Percentiles rank a stretch among this genome's conserved stretches.
These are phyloP conservation scores for Taiozyma sp. DNA, from an alignment of 1,139 yeast species.

Conservation along the genomic window DNA sequence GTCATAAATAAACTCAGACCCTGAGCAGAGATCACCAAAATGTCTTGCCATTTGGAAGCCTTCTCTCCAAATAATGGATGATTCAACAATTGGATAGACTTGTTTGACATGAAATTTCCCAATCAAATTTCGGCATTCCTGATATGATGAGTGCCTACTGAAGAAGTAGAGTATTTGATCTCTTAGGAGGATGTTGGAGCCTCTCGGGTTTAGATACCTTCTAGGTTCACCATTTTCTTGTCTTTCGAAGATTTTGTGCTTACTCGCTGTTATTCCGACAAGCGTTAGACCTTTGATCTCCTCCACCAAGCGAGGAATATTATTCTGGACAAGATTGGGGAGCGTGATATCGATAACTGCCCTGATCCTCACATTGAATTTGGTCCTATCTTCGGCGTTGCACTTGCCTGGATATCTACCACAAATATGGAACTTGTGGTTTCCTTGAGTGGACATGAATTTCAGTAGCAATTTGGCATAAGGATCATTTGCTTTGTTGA, in stretches of 20 bases:
- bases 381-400: constrained; percentile 12
- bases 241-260: not conserved
- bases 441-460: not conserved
- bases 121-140: constrained; percentile 40
- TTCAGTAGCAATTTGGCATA: not conserved
- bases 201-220: constrained; percentile 19
- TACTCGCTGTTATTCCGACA: constrained; percentile 14
- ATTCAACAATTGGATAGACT: constrained; percentile 43
- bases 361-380: constrained; percentile 35
- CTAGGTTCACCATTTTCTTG: not conserved
- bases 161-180: constrained; percentile 37
- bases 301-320: not conserved
- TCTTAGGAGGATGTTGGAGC: constrained; percentile 35
- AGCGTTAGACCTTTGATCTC: constrained; percentile 12
- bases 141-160: constrained; percentile 52
- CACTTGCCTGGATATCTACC: constrained; percentile 22
- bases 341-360: constrained; percentile 37
- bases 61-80: constrained; percentile 32
- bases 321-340: constrained; percentile 30
- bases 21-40: constrained; percentile 39
- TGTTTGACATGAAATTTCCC: constrained; percentile 36
- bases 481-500: constrained; percentile 3
- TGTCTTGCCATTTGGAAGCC: constrained; percentile 42
- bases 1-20: constrained; percentile 31
- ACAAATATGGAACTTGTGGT: constrained; percentile 32